Evolutionary conservation across 2,329 filamentous ascomycete genomes (phyloP).

Genomic region (Penicillium sp.): DNA sequence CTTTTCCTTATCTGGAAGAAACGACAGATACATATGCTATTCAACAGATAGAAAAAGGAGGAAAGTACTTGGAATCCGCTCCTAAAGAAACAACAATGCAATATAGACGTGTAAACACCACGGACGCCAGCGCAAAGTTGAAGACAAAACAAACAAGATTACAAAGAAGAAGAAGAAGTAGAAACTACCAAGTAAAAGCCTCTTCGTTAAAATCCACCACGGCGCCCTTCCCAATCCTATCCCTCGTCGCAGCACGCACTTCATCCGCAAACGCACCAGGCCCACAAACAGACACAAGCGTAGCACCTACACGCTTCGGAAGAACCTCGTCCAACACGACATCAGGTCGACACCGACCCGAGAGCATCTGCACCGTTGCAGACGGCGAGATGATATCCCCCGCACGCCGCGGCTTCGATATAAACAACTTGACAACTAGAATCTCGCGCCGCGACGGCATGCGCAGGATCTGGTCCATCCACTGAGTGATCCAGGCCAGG

Average conservation of each 20-base stretch:
- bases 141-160: neutral
- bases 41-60: too few species aligned
- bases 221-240: constrained; percentile 49
- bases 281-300: constrained; percentile 60
- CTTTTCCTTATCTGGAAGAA: too few species aligned
- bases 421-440: constrained; percentile 58
- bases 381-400: constrained; percentile 55
- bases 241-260: constrained; percentile 53
- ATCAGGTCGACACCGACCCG: constrained; percentile 54
- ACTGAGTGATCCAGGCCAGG: constrained; percentile 59
- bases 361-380: constrained; percentile 58
- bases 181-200: constrained; percentile 57
- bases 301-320: constrained; percentile 52
- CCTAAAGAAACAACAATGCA: neutral
- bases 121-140: neutral
- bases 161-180: too few species aligned
- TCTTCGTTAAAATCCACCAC: constrained; percentile 61
- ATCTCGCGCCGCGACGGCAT: constrained; percentile 57
- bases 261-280: constrained; percentile 60
- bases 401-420: constrained; percentile 55
- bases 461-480: constrained; percentile 62
- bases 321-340: constrained; percentile 57
- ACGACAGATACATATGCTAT: too few species aligned
- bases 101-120: neutral
- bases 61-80: neutral